Percentiles rank a stretch among this genome's conserved stretches.
Evolutionary conservation across 129 eudicot species (phyloP).

Genomic region (Cynara cardunculus): DNA sequence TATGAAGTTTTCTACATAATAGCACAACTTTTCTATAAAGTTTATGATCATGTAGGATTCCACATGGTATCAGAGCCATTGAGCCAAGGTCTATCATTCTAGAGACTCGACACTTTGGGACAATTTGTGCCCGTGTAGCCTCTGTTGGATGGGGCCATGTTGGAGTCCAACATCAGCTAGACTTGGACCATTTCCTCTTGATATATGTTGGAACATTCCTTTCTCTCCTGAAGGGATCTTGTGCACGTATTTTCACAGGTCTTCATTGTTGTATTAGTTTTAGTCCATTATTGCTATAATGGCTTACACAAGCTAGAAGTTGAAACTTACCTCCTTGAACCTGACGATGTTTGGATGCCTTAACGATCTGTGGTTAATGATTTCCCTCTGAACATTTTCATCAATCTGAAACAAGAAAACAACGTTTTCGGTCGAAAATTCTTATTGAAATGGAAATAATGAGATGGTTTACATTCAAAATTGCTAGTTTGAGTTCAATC

Average conservation of each 20-base stretch:
- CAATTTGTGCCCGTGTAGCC: no score
- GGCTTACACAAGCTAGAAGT: slow-evolving; percentile 5
- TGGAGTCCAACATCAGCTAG: no score
- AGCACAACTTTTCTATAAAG: background rate
- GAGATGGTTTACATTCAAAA: background rate
- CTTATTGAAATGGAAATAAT: slow-evolving; percentile 1
- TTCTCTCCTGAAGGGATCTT: no score
- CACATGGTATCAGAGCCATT: background rate
- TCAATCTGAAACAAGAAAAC: slow-evolving; percentile 51
- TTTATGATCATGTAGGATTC: background rate
- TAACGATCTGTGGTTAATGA: slow-evolving; percentile 64
- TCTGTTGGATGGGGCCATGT: no score
- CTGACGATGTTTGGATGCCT: slow-evolving; percentile 67
- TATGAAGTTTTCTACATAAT: background rate
- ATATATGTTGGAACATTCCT: no score
- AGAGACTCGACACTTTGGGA: no score
- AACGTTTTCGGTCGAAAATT: background rate
- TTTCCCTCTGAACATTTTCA: slow-evolving; percentile 65
- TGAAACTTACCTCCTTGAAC: slow-evolving; percentile 53
- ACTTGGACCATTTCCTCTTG: no score
- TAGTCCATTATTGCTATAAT: background rate
- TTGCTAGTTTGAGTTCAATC: background rate
- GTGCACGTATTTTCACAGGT: background rate
- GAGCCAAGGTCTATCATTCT: background rate
- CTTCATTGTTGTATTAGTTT: background rate